These are phyloP conservation scores for Kernera saxatilis DNA, from an alignment of 345 rosid species.

Conservation along the genomic window DNA sequence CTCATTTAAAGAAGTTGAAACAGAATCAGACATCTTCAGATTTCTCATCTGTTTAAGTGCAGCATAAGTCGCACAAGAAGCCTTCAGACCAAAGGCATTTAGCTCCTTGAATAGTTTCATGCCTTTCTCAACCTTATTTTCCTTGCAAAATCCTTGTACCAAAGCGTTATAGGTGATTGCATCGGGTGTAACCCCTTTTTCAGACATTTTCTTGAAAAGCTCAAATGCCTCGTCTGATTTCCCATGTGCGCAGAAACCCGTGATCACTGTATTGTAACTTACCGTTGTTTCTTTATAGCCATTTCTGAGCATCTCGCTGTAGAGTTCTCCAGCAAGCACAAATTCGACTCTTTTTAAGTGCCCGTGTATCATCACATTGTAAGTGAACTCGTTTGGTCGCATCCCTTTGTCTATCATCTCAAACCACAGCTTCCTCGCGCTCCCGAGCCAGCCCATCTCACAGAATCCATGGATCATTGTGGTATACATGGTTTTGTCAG, in stretches of 20 bases:
- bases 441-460: slow-evolving; percentile 43
- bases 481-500: slow-evolving; percentile 46
- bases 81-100: slow-evolving; percentile 12
- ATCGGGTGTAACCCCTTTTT: slow-evolving; percentile 43
- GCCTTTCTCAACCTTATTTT: slow-evolving; percentile 34
- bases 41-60: slow-evolving; percentile 2
- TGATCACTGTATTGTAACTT: slow-evolving; percentile 48
- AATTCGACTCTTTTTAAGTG: slow-evolving; percentile 46
- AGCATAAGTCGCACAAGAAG: slow-evolving; percentile 16
- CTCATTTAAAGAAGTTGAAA: slow-evolving; percentile 12
- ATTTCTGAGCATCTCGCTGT: slow-evolving; percentile 42
- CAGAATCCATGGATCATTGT: slow-evolving; percentile 58
- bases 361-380: slow-evolving; percentile 59
- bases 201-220: slow-evolving; percentile 51
- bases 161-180: slow-evolving; percentile 43
- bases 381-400: slow-evolving; percentile 50
- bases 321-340: slow-evolving; percentile 39
- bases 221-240: slow-evolving; percentile 39
- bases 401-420: slow-evolving; percentile 60
- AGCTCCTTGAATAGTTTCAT: slow-evolving; percentile 15
- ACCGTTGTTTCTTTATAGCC: slow-evolving; percentile 44
- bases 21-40: slow-evolving; percentile 9
- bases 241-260: slow-evolving; percentile 39
- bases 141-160: slow-evolving; percentile 44
- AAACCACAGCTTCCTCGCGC: slow-evolving; percentile 48